Percentiles rank a stretch among this genome's conserved stretches.
phyloP scores from a whole-genome alignment of 75 land plant species.

The Cunninghamia lanceolata region DNA sequence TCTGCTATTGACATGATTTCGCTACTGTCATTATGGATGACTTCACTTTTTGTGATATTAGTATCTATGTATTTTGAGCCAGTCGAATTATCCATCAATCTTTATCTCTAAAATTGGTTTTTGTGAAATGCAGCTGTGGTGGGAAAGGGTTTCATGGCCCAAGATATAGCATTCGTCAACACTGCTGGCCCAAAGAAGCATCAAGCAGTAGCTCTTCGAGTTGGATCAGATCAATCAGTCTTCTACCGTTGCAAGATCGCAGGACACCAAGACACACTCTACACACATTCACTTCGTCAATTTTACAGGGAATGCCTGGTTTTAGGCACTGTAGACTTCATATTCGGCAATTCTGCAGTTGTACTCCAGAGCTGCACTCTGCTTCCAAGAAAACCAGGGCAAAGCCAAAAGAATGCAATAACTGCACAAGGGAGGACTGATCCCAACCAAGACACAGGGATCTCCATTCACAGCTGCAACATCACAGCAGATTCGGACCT shows the following conservation, averaged over 20 bases:
- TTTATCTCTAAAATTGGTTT: too few species aligned
- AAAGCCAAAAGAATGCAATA: background rate
- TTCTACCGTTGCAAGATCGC: conserved; percentile 15
- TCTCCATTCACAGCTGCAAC: conserved; percentile 12
- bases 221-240: conserved; percentile 18
- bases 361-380: conserved; percentile 14
- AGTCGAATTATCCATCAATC: too few species aligned
- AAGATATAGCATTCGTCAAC: conserved; percentile 14
- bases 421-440: conserved; percentile 20
- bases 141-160: conserved; percentile 11
- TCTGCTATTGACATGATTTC: background rate
- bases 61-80: too few species aligned
- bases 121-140: background rate
- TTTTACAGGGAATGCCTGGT: too few species aligned
- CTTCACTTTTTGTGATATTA: too few species aligned
- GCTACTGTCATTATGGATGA: too few species aligned
- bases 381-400: background rate
- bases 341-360: conserved; percentile 20
- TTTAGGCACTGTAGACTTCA: background rate
- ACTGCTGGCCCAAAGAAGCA: conserved; percentile 12
- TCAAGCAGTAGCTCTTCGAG: conserved; percentile 22
- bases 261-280: conserved; percentile 18
- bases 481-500: conserved; percentile 11
- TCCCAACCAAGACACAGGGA: conserved; percentile 12
- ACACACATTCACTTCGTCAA: background rate